Evolutionary conservation across 202 grass and related monocot species (phyloP).

Genomic region (Thinopyrum obtusiflorum): DNA sequence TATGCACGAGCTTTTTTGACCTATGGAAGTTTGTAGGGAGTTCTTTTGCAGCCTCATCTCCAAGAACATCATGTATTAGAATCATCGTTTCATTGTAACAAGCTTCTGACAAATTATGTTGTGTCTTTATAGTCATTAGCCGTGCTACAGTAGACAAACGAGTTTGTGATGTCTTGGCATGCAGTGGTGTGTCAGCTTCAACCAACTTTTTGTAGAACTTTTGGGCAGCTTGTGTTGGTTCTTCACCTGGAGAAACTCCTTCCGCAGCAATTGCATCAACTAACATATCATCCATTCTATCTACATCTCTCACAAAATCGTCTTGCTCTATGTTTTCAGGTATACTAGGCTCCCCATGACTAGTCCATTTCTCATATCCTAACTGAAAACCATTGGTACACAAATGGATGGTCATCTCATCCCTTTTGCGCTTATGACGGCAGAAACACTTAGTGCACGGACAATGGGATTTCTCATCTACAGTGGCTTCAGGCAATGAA

Average conservation of each 20-base stretch:
- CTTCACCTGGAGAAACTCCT: no score
- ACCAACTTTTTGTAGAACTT: background rate
- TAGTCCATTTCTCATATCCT: no score
- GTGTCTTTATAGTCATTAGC: constrained; percentile 23
- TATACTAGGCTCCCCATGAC: no score
- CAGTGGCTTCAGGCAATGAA: background rate
- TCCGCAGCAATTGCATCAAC: no score
- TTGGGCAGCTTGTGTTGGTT: background rate
- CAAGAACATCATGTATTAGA: background rate
- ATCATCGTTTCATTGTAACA: background rate
- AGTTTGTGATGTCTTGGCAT: background rate
- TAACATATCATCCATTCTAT: background rate
- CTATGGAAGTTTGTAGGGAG: background rate
- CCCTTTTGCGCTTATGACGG: background rate
- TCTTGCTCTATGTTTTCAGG: no score
- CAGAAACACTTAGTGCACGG: background rate
- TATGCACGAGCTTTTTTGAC: background rate
- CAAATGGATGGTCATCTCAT: no score
- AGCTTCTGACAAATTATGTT: background rate
- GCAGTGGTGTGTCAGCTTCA: background rate
- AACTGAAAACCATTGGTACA: no score
- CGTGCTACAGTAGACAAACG: background rate
- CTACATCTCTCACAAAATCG: background rate
- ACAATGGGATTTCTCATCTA: background rate
- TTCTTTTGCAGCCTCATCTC: background rate